Conservation (phyloP, 2,329 filamentous ascomycete species). For the Arthrobotrys conoides region DNA sequence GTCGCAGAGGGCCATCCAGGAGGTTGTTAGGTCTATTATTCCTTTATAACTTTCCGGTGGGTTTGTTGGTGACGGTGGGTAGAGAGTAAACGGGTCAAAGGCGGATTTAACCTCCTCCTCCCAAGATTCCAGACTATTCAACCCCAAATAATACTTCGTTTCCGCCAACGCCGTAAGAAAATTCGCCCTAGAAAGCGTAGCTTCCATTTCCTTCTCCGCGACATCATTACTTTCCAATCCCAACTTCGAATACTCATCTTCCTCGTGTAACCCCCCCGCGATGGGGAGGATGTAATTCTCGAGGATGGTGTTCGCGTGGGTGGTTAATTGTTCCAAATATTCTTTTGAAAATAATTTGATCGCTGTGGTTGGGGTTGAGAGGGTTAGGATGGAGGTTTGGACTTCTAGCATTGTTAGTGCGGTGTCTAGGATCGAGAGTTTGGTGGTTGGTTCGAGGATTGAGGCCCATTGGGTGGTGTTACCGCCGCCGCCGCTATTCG, state of each 20-base stretch:
- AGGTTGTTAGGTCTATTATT: slow-evolving; percentile 30
- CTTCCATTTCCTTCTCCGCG: slow-evolving; percentile 34
- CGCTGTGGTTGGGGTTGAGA: slow-evolving; percentile 13
- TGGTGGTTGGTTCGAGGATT: slow-evolving; percentile 61
- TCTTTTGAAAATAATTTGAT: slow-evolving; percentile 8
- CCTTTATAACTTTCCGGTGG: not conserved
- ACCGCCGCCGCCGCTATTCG: slow-evolving; percentile 4
- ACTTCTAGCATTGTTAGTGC: slow-evolving; percentile 53
- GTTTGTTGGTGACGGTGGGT: not conserved
- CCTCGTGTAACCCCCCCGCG: slow-evolving; percentile 9
- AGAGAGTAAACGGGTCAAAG: slow-evolving; percentile 25
- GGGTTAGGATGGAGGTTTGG: slow-evolving; percentile 45
- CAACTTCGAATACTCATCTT: not conserved
- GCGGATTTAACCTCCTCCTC: slow-evolving; percentile 42
- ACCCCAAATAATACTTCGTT: slow-evolving; percentile 14
- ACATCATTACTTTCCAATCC: slow-evolving; percentile 11
- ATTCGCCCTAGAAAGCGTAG: slow-evolving; percentile 31
- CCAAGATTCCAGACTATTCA: slow-evolving; percentile 11
- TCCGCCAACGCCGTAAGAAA: slow-evolving; percentile 36
- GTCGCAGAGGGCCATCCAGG: slow-evolving; percentile 56
- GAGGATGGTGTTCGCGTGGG: slow-evolving; percentile 10
- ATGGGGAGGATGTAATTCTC: slow-evolving; percentile 44
- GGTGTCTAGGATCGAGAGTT: slow-evolving; percentile 57
- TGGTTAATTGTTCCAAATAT: slow-evolving; percentile 24
- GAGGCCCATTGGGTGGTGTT: slow-evolving; percentile 50